These are phyloP conservation scores for Mariannaea elegans DNA, from an alignment of 2,329 filamentous ascomycete species.

Conservation along the genomic window DNA sequence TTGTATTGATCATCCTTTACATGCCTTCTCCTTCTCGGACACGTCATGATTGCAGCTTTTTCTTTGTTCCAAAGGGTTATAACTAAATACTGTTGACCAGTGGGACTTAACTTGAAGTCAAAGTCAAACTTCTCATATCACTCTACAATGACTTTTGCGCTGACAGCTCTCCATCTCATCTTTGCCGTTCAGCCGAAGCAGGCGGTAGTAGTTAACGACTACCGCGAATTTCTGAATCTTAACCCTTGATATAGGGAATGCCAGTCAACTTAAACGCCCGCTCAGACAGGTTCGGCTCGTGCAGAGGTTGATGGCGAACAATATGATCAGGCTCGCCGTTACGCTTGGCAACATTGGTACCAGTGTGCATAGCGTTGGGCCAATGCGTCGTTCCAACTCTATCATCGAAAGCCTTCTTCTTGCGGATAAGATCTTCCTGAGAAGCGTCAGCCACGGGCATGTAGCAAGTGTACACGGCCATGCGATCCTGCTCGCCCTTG, in stretches of 20 bases:
- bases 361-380: constrained; percentile 44
- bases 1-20: too few relatives aligned
- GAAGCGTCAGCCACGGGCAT: constrained; percentile 31
- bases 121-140: too few relatives aligned
- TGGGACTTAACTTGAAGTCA: too few relatives aligned
- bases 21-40: too few relatives aligned
- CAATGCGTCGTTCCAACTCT: constrained; percentile 52
- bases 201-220: too few relatives aligned
- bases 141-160: too few relatives aligned
- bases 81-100: too few relatives aligned
- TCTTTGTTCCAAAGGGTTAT: too few relatives aligned
- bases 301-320: constrained; percentile 25
- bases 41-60: too few relatives aligned
- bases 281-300: constrained; percentile 28
- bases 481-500: constrained; percentile 46
- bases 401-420: constrained; percentile 52
- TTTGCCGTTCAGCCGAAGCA: too few relatives aligned
- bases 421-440: constrained; percentile 50
- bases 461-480: constrained; percentile 45
- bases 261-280: constrained; percentile 36
- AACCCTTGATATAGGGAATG: constrained; percentile 35
- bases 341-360: constrained; percentile 29
- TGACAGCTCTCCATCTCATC: too few relatives aligned
- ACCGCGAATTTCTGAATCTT: too few relatives aligned
- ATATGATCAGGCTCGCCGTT: constrained; percentile 33